Percentiles rank a stretch among this genome's conserved stretches.
Evolutionary conservation across 2,329 filamentous ascomycete species (phyloP).

Genomic region (Zasmidium cellare): DNA sequence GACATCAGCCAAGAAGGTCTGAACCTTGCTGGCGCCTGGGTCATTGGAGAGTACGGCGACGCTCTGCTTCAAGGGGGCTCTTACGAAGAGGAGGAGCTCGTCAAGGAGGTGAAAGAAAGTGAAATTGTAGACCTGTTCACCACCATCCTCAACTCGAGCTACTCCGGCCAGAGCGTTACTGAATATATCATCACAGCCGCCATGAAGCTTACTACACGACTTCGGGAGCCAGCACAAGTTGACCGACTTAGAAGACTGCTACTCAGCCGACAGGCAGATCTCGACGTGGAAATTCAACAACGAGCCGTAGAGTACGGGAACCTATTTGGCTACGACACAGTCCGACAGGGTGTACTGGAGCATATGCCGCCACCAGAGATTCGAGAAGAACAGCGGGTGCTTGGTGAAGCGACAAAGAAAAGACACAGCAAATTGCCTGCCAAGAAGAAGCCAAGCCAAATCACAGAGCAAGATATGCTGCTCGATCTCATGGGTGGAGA

Average conservation of each 20-base stretch:
- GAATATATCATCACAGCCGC: conserved; percentile 95
- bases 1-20: conserved; percentile 97
- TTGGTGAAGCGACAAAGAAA: conserved; percentile 70
- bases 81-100: conserved; percentile 91
- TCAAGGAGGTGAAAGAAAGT: conserved; percentile 77
- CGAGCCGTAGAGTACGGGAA: conserved; percentile 94
- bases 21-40: conserved; percentile 91
- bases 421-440: conserved; percentile 58
- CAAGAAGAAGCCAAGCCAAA: conserved; percentile 74
- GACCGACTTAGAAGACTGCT: conserved; percentile 81
- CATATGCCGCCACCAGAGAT: conserved; percentile 98
- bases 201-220: conserved; percentile 89
- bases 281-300: conserved; percentile 95
- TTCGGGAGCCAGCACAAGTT: conserved; percentile 80
- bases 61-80: conserved; percentile 83
- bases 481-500: conserved; percentile 85
- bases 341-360: conserved; percentile 86
- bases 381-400: conserved; percentile 86
- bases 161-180: conserved; percentile 84
- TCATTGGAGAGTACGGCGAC: conserved; percentile 96
- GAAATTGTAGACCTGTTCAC: conserved; percentile 93
- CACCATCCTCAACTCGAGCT: conserved; percentile 90
- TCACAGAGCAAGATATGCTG: conserved; percentile 86
- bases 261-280: conserved; percentile 74
- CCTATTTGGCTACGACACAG: conserved; percentile 85